A percentile compares a stretch with the other conserved stretches of the same genome.
These are phyloP conservation scores for Phytophthora ramorum DNA, from an alignment of 352 stramenopile species.

Conservation along the genomic window DNA sequence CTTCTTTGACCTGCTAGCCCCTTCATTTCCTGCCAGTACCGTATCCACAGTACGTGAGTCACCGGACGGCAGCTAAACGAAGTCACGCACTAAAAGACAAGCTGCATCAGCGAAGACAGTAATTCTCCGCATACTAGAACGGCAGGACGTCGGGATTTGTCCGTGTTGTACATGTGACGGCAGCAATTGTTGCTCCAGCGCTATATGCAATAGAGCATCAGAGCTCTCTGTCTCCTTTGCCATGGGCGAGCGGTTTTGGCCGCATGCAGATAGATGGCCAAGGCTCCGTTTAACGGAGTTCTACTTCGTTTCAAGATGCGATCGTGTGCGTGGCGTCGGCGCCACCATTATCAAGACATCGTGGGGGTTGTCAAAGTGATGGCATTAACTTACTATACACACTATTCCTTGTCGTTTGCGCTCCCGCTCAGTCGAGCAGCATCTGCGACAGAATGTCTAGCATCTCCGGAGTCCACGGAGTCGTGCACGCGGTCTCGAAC, in stretches of 20 bases:
- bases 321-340: not conserved
- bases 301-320: no score
- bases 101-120: constrained; percentile 12
- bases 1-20: no score
- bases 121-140: constrained; percentile 21
- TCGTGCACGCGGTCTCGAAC: constrained; percentile 37
- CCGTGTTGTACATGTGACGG: constrained; percentile 1
- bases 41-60: not conserved
- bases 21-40: no score
- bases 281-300: no score
- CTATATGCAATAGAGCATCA: no score
- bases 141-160: constrained; percentile 4
- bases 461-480: constrained; percentile 50
- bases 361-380: constrained; percentile 11
- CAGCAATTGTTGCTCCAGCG: not conserved
- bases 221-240: no score
- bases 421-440: constrained; percentile 36
- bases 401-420: constrained; percentile 20
- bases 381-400: constrained; percentile 39
- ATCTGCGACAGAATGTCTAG: constrained; percentile 47
- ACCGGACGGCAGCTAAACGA: no score
- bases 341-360: constrained; percentile 13
- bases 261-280: no score
- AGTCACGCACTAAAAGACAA: constrained; percentile 7
- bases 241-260: no score